phyloP scores from a whole-genome alignment of 2,329 filamentous ascomycete species.

The Myriosclerotinia duriaeana region DNA sequence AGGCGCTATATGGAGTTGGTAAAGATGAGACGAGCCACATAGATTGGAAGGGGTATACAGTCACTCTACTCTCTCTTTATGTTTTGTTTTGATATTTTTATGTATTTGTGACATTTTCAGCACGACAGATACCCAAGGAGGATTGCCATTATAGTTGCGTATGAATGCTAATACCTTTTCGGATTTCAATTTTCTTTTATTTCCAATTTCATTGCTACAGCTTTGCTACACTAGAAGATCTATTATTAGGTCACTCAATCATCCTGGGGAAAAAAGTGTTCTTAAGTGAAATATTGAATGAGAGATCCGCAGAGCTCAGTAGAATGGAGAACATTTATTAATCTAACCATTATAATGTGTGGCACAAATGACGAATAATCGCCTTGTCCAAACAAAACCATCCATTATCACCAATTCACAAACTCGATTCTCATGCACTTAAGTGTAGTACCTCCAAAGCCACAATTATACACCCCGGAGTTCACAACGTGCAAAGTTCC shows the following conservation, averaged over 20 bases:
- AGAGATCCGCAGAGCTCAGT: not conserved
- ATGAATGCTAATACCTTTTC: not conserved
- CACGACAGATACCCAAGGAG: not conserved
- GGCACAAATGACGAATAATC: not conserved
- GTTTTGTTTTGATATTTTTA: not conserved
- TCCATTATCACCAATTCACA: not conserved
- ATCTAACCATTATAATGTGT: accelerated
- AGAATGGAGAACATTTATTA: not conserved
- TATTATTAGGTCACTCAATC: not conserved
- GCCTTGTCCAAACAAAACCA: not conserved
- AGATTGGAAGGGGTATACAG: not conserved
- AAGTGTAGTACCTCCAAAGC: not conserved
- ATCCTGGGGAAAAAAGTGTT: too few relatives aligned
- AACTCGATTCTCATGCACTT: not conserved
- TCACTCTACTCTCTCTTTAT: not conserved
- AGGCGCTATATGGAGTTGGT: not conserved
- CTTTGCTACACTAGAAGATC: not conserved
- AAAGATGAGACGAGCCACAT: too few relatives aligned
- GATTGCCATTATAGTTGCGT: not conserved
- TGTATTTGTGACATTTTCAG: not conserved
- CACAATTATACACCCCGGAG: not conserved
- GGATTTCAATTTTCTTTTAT: not conserved
- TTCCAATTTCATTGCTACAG: not conserved
- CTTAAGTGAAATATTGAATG: not conserved
- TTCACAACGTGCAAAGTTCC: not conserved